Base-by-base conservation (phyloP, 768 basidiomycete species). In the Xerocomellus chrysenteron region DNA sequence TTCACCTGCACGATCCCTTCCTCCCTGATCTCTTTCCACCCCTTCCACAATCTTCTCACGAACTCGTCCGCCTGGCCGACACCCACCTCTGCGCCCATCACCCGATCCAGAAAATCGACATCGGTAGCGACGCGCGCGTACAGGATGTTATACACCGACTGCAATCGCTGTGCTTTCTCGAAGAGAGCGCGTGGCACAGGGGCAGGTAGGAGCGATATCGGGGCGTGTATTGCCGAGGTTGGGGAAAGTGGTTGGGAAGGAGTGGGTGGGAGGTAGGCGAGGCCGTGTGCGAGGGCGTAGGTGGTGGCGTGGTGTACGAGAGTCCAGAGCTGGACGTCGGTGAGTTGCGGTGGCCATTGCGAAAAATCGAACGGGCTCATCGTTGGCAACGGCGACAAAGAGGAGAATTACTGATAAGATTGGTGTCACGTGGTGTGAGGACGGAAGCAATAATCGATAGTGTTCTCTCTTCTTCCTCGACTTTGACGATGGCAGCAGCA, bases 41-140 rank as follows among this genome's bases (percentile, higher is more conserved):
- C 87, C 37, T 74, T 80, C 92, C 94, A 99, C 4, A 99, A 73
- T 61, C 85, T 78, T 0, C 91, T 85, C 26, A 92, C 89, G 65
- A 98, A 97, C 47, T 84, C 82, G 66, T 98, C 96, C 1, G 90
- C 92, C 61, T 82, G 82, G 26, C 87, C 86, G 12, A 93, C 90
- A 7, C 91, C 91, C 7, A 73, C 73, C 37, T 83, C 83, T 5
- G 84, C 86, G 7, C 93, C 93, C 86, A 98, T 89, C 32, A 95
- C 81, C 6, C 74, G 69, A 69, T 97, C 94, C 35, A 99, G 68
- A 66, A 97, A 98, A 1, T 76, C 78, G 37, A 78, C 80, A 64
- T 98, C 90, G 64, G 84, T 77, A 1, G 96, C 88, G 52, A 98
- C 78, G 13, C 89, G 80, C 0, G 92, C 84, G 66, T 99, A 99